Conservation (phyloP, 192 early-diverging fungal genomes). For the Dissophora globulifera region DNA sequence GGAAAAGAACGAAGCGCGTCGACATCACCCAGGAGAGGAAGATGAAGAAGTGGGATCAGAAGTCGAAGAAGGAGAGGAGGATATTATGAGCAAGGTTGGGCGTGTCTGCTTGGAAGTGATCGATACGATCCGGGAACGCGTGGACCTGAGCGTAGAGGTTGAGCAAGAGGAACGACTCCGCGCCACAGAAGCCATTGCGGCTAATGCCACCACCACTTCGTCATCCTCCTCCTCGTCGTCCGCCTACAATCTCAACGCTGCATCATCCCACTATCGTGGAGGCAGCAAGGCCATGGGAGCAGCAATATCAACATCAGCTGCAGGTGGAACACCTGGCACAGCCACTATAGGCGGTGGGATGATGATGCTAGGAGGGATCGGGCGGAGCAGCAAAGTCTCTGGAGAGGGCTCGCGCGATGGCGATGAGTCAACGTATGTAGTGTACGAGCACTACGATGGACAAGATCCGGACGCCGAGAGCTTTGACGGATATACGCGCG, state of each 20-base stretch:
- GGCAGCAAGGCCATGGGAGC: neutral
- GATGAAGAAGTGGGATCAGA: neutral
- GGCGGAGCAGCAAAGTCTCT: slow-evolving; percentile 6
- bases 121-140: slow-evolving; percentile 23
- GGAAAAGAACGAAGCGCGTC: neutral
- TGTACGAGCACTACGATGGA: slow-evolving; percentile 27
- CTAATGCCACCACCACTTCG: neutral
- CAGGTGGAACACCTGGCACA: too few relatives aligned
- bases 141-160: slow-evolving; percentile 27
- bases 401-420: slow-evolving; percentile 33
- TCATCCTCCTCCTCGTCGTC: too few relatives aligned
- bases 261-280: too few relatives aligned
- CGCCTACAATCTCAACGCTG: too few relatives aligned
- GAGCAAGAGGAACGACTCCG: slow-evolving; percentile 20
- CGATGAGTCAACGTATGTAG: slow-evolving; percentile 28
- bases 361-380: neutral
- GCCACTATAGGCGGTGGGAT: too few relatives aligned
- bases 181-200: slow-evolving; percentile 2
- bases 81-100: slow-evolving; percentile 22
- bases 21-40: neutral
- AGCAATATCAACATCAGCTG: too few relatives aligned
- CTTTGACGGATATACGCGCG: slow-evolving; percentile 17
- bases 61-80: slow-evolving; percentile 4
- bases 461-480: slow-evolving; percentile 18
- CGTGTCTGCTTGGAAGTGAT: slow-evolving; percentile 32